These are phyloP conservation scores for Bondarzewia mesenterica DNA, from an alignment of 1,284 basidiomycete genomes.

Conservation along the genomic window DNA sequence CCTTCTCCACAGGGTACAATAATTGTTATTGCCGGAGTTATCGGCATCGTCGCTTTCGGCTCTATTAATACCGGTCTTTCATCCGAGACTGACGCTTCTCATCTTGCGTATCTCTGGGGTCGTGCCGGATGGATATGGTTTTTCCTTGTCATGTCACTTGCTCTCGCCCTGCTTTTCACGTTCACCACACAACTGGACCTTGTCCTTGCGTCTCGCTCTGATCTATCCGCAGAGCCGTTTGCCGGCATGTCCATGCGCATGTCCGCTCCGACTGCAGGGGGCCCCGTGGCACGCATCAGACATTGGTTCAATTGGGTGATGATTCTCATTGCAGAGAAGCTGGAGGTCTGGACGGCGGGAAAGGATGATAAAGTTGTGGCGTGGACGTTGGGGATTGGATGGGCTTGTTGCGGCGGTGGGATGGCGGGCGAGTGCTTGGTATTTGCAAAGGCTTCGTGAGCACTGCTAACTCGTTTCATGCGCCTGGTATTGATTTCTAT, in stretches of 20 bases:
- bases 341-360: conserved; percentile 71
- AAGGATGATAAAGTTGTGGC: conserved; percentile 78
- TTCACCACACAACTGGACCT: conserved; percentile 60
- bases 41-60: conserved; percentile 81
- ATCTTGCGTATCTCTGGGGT: conserved; percentile 76
- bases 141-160: conserved; percentile 70
- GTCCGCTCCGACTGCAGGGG: conserved; percentile 13
- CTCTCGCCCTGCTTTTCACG: conserved; percentile 60
- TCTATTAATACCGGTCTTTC: conserved; percentile 74
- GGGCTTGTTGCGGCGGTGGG: conserved; percentile 86
- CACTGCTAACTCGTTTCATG: conserved; percentile 16
- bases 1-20: conserved; percentile 56
- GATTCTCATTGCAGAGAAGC: conserved; percentile 43
- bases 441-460: conserved; percentile 84
- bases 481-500: conserved; percentile 4
- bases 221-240: conserved; percentile 53
- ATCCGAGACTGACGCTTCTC: conserved; percentile 58
- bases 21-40: conserved; percentile 73
- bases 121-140: conserved; percentile 83
- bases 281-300: conserved; percentile 23
- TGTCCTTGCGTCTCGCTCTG: conserved; percentile 55
- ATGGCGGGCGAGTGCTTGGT: conserved; percentile 85
- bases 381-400: conserved; percentile 87
- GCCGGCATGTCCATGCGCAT: conserved; percentile 31
- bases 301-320: conserved; percentile 40